These are phyloP conservation scores for Schizophyllum commune DNA, from an alignment of 1,284 basidiomycete species.

Conservation along the genomic window DNA sequence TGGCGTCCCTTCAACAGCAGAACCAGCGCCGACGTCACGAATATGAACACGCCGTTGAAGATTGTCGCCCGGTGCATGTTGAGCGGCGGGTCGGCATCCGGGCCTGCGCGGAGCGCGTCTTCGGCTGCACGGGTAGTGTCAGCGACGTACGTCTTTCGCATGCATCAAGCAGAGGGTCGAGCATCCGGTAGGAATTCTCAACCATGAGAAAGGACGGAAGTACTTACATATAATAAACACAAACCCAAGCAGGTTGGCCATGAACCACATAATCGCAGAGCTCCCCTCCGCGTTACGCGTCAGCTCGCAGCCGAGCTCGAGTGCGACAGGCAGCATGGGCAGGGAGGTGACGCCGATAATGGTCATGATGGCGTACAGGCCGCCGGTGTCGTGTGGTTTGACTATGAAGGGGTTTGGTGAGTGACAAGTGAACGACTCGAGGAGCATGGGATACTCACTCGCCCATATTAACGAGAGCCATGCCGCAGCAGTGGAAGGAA, in stretches of 20 bases:
- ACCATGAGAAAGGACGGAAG: too few species aligned
- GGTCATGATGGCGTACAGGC: slow-evolving; percentile 56
- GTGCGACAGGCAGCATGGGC: slow-evolving; percentile 61
- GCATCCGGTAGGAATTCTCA: too few species aligned
- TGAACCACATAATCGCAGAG: slow-evolving; percentile 66
- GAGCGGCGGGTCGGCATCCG: slow-evolving; percentile 51
- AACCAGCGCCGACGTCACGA: neutral
- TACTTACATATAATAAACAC: slow-evolving; percentile 60
- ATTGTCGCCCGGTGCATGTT: slow-evolving; percentile 63
- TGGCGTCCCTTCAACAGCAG: neutral
- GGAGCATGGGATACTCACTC: slow-evolving; percentile 1
- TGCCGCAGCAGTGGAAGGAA: slow-evolving; percentile 48
- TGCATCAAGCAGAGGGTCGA: too few species aligned
- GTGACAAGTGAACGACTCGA: neutral
- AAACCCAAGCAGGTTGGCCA: slow-evolving; percentile 57
- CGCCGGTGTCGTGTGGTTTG: slow-evolving; percentile 47
- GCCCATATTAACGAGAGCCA: slow-evolving; percentile 41
- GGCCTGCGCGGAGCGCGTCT: slow-evolving; percentile 54
- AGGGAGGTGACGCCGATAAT: slow-evolving; percentile 59
- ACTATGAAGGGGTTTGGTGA: slow-evolving; percentile 29
- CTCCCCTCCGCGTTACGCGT: slow-evolving; percentile 72
- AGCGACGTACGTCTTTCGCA: too few species aligned
- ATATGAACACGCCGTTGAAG: slow-evolving; percentile 38
- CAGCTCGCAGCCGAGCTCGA: slow-evolving; percentile 71
- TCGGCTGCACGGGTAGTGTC: slow-evolving; percentile 31